A percentile compares a stretch with the other conserved stretches of the same genome.
Conservation (phyloP, 805 yeast genomes). For the Nakazawaea ishiwadae region DNA sequence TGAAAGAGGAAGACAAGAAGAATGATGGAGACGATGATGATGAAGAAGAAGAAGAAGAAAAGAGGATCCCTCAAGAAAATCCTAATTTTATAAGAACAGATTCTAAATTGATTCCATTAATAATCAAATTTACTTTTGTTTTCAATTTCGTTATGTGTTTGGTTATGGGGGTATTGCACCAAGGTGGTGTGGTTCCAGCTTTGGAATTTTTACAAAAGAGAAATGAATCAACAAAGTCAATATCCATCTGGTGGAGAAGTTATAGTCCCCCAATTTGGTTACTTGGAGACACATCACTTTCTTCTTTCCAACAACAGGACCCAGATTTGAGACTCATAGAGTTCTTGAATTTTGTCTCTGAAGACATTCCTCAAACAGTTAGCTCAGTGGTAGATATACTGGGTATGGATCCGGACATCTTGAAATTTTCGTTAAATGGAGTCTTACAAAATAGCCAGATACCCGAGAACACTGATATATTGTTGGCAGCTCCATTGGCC, state of each 20-base stretch:
- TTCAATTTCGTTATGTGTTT: slow-evolving; percentile 60
- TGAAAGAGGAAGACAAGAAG: background rate
- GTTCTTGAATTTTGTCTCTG: slow-evolving; percentile 5
- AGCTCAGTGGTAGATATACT: slow-evolving; percentile 37
- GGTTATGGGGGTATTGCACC: slow-evolving; percentile 80
- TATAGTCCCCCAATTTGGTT: slow-evolving; percentile 94
- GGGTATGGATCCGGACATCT: slow-evolving; percentile 32
- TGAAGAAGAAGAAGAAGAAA: background rate
- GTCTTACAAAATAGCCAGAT: slow-evolving; percentile 2
- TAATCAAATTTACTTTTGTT: slow-evolving; percentile 46
- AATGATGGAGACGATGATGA: slow-evolving; percentile 2
- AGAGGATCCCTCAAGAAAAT: slow-evolving; percentile 2
- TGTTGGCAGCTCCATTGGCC: slow-evolving; percentile 33
- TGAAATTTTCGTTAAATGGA: slow-evolving; percentile 6
- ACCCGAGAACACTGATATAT: slow-evolving; percentile 10
- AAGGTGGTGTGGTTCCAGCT: slow-evolving; percentile 82
- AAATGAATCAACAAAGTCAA: slow-evolving; percentile 17
- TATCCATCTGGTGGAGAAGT: slow-evolving; percentile 87
- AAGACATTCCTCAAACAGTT: slow-evolving; percentile 4
- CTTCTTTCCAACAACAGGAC: slow-evolving; percentile 1
- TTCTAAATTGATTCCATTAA: slow-evolving; percentile 18
- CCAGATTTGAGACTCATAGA: slow-evolving; percentile 10
- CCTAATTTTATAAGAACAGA: slow-evolving; percentile 5
- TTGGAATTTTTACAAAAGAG: slow-evolving; percentile 34
- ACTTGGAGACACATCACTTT: slow-evolving; percentile 12